A percentile compares a stretch with the other conserved stretches of the same genome.
phyloP scores from a whole-genome alignment of 192 early-diverging fungal genomes.

The Coemansia sp. region DNA sequence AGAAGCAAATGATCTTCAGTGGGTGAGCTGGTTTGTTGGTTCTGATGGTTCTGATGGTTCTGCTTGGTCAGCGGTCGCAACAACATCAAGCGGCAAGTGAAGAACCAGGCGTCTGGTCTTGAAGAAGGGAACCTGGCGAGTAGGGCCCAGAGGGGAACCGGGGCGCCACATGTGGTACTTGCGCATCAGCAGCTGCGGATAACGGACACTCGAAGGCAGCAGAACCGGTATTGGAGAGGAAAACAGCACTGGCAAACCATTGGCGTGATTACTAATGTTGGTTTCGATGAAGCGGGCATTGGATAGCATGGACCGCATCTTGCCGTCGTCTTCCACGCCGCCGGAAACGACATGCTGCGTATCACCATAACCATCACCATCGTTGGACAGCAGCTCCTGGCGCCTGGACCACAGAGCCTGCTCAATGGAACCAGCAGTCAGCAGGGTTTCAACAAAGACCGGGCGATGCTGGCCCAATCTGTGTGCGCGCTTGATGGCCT shows the following conservation, averaged over 20 bases:
- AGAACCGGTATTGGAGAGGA: slow-evolving; percentile 9
- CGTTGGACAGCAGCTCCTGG: slow-evolving; percentile 32
- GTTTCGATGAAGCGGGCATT: slow-evolving; percentile 33
- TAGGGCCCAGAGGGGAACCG: slow-evolving; percentile 11
- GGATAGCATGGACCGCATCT: slow-evolving; percentile 44
- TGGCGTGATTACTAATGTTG: not conserved
- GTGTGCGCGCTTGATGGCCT: slow-evolving; percentile 86
- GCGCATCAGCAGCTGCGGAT: slow-evolving; percentile 24
- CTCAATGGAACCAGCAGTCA: slow-evolving; percentile 42
- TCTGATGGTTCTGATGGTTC: too few relatives aligned
- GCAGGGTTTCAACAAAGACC: slow-evolving; percentile 45
- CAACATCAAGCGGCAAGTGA: slow-evolving; percentile 5
- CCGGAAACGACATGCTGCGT: slow-evolving; percentile 10
- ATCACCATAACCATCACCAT: slow-evolving; percentile 3
- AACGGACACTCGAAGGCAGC: slow-evolving; percentile 23
- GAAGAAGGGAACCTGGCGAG: slow-evolving; percentile 21
- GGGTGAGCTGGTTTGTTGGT: too few relatives aligned
- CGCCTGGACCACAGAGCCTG: slow-evolving; percentile 45
- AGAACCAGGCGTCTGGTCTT: slow-evolving; percentile 35
- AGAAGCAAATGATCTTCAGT: not conserved
- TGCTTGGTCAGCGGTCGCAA: not conserved
- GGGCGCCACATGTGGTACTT: slow-evolving; percentile 39
- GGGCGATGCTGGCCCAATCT: slow-evolving; percentile 67
- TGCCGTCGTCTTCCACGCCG: slow-evolving; percentile 51
- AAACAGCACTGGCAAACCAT: slow-evolving; percentile 7